These are phyloP conservation scores for Leptographium flavum DNA, from an alignment of 2,329 filamentous ascomycete species.

Conservation along the genomic window DNA sequence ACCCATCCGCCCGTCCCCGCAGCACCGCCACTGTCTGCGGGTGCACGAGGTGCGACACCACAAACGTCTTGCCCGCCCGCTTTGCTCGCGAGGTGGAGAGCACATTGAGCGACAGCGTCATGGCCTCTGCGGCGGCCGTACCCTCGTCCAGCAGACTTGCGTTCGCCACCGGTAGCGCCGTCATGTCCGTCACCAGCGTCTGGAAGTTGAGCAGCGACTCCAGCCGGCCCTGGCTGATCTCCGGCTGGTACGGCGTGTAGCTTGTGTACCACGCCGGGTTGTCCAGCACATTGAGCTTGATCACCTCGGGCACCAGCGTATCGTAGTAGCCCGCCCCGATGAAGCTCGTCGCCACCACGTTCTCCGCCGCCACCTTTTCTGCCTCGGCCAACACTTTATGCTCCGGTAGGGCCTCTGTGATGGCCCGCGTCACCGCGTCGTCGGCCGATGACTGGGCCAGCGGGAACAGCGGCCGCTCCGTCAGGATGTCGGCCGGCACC, in stretches of 20 bases:
- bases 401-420: conserved; percentile 38
- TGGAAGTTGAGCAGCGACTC: conserved; percentile 94
- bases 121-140: conserved; percentile 85
- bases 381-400: conserved; percentile 37
- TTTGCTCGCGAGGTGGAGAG: conserved; percentile 59
- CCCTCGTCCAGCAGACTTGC: conserved; percentile 83
- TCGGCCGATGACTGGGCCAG: conserved; percentile 25
- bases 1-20: conserved; percentile 75
- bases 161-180: conserved; percentile 76
- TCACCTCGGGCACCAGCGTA: conserved; percentile 75
- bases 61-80: conserved; percentile 61
- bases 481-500: conserved; percentile 65
- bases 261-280: conserved; percentile 96
- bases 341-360: conserved; percentile 43
- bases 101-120: conserved; percentile 79
- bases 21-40: conserved; percentile 78
- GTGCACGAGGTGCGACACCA: conserved; percentile 72
- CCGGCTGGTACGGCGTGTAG: conserved; percentile 93
- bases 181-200: conserved; percentile 80
- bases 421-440: conserved; percentile 20
- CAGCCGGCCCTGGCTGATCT: conserved; percentile 88
- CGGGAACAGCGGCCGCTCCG: conserved; percentile 47
- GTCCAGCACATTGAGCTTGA: conserved; percentile 85
- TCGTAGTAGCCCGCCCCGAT: conserved; percentile 83
- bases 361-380: conserved; percentile 20